These are phyloP conservation scores for Carallia pectinifolia DNA, from an alignment of 345 rosid genomes.

Conservation along the genomic window DNA sequence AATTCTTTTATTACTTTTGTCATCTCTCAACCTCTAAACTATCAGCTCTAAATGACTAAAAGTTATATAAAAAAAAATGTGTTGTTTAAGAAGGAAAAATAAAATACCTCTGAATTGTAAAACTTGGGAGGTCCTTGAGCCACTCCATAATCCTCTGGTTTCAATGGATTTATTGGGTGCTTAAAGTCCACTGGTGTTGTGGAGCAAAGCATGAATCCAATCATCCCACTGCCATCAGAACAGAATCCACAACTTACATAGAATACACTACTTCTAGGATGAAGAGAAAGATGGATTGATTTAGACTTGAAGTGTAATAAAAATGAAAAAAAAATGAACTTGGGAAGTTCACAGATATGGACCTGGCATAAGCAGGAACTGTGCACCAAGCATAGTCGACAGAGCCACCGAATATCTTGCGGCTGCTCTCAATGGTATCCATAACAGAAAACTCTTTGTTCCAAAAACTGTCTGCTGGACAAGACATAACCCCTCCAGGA, in stretches of 20 bases:
- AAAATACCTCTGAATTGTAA: conserved; percentile 18
- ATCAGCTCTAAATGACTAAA: too few relatives aligned
- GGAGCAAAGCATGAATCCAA: conserved; percentile 25
- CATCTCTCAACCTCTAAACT: too few relatives aligned
- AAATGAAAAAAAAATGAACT: too few relatives aligned
- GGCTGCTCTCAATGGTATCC: conserved; percentile 14
- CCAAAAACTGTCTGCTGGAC: conserved; percentile 26
- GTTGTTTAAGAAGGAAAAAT: background rate
- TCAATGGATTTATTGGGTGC: conserved; percentile 20
- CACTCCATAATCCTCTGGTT: conserved; percentile 19
- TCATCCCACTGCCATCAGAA: conserved; percentile 18
- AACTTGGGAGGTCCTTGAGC: conserved; percentile 21
- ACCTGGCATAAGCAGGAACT: conserved; percentile 20
- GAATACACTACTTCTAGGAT: background rate
- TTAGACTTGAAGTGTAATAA: too few relatives aligned
- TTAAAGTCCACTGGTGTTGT: conserved; percentile 24
- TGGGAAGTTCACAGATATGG: too few relatives aligned
- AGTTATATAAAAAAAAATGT: too few relatives aligned
- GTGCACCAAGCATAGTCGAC: conserved; percentile 29
- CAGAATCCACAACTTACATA: too few relatives aligned
- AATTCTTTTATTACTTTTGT: too few relatives aligned
- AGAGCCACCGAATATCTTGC: conserved; percentile 26
- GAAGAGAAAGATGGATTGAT: too few relatives aligned
- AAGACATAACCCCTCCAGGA: conserved; percentile 24
- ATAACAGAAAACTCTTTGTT: conserved; percentile 10